A percentile compares a stretch with the other conserved stretches of the same genome.
Evolutionary conservation across 495 filamentous ascomycete species (phyloP).

Genomic region (Achaetomiella virescens): DNA sequence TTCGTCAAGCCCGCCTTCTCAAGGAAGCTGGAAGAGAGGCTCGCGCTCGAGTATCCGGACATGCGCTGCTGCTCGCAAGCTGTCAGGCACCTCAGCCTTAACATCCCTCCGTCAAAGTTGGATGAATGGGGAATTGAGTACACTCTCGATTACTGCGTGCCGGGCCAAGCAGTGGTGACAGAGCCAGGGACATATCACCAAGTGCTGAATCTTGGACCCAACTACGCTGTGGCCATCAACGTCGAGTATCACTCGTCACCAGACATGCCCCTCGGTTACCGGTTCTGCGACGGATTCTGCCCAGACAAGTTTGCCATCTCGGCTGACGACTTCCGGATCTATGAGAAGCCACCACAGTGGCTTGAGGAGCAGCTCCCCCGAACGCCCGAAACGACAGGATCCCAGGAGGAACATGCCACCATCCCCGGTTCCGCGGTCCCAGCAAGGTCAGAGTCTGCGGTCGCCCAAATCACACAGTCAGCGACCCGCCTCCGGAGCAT

Average conservation of each 20-base stretch:
- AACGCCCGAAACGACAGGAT: neutral
- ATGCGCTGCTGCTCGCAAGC: constrained; percentile 30
- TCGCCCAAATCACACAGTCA: constrained; percentile 7
- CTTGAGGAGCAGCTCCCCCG: neutral
- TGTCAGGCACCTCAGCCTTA: constrained; percentile 30
- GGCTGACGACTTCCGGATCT: constrained; percentile 25
- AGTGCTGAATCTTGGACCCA: constrained; percentile 31
- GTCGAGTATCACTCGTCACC: constrained; percentile 30
- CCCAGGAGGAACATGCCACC: neutral
- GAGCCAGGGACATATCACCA: constrained; percentile 33
- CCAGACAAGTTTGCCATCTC: constrained; percentile 28
- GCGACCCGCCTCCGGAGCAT: constrained; percentile 12
- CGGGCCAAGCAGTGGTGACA: constrained; percentile 30
- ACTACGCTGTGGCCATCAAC: constrained; percentile 32
- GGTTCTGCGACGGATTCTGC: constrained; percentile 25
- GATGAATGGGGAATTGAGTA: constrained; percentile 33
- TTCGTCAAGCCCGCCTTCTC: constrained; percentile 27
- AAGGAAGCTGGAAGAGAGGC: constrained; percentile 20
- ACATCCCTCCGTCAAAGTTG: constrained; percentile 25
- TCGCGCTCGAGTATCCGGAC: constrained; percentile 21
- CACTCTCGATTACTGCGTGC: constrained; percentile 30
- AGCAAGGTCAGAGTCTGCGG: neutral
- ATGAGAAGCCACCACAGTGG: neutral
- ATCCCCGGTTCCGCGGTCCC: neutral
- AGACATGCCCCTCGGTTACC: constrained; percentile 23